phyloP scores from a whole-genome alignment of 305 asterid species.

The Vinca major region DNA sequence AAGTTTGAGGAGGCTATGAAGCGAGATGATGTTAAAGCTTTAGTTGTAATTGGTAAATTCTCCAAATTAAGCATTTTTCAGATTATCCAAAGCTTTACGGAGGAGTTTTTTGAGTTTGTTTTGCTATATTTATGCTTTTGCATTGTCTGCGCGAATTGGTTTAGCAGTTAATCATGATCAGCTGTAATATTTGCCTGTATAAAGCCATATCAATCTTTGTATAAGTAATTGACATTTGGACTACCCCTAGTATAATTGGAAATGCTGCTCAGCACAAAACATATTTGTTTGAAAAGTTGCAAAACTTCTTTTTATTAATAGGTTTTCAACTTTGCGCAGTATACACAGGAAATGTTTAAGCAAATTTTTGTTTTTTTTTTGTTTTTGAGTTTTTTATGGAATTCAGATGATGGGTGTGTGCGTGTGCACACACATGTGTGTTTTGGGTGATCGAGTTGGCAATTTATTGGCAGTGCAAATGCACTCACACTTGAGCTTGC shows the following conservation, averaged over 20 bases:
- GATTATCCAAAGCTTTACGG: background rate
- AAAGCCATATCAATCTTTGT: background rate
- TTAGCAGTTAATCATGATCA: background rate
- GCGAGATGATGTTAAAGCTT: conserved; percentile 76
- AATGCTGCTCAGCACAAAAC: background rate
- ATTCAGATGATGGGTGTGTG: background rate
- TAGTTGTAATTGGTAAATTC: conserved; percentile 59
- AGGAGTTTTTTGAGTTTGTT: background rate
- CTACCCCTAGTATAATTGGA: background rate
- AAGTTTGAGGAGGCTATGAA: conserved; percentile 52
- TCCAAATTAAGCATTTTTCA: background rate
- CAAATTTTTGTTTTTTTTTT: background rate
- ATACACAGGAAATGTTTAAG: background rate
- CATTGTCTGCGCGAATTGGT: background rate
- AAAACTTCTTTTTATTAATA: background rate
- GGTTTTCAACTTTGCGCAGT: background rate
- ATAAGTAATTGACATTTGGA: background rate
- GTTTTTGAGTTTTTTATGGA: too few relatives aligned
- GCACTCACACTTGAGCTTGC: background rate
- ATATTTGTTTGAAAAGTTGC: background rate
- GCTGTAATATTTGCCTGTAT: background rate
- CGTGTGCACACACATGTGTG: background rate
- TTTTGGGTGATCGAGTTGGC: background rate
- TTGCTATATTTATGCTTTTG: background rate
- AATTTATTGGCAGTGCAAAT: background rate